Evolutionary conservation across 1,284 basidiomycete genomes (phyloP).

Genomic region (Papiliotrema nemorosa): DNA sequence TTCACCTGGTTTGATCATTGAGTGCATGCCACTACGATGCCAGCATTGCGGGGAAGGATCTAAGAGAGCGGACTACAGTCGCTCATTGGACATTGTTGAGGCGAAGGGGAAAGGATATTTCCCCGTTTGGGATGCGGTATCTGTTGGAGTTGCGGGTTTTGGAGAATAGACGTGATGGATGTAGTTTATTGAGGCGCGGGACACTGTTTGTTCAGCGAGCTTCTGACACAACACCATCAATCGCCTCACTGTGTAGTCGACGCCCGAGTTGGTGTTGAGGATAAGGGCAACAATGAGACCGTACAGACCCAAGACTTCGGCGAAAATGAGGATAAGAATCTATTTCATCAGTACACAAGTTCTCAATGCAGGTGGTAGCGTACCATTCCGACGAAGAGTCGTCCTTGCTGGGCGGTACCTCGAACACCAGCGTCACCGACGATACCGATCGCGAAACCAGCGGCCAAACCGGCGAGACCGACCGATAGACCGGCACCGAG

Average conservation of each 20-base stretch:
- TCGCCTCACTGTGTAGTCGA: slow-evolving; percentile 31
- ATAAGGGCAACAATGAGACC: slow-evolving; percentile 57
- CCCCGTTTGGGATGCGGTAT: background rate
- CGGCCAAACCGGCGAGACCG: slow-evolving; percentile 82
- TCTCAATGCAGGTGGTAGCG: background rate
- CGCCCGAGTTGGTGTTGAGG: slow-evolving; percentile 53
- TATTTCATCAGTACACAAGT: slow-evolving; percentile 21
- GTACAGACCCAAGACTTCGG: slow-evolving; percentile 74
- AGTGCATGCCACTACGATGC: no score
- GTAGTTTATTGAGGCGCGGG: slow-evolving; percentile 1
- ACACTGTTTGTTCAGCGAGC: background rate
- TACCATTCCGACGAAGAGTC: slow-evolving; percentile 73
- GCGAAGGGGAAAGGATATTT: no score
- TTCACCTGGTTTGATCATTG: no score
- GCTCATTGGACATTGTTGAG: no score
- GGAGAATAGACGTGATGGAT: no score
- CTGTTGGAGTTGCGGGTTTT: background rate
- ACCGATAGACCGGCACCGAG: slow-evolving; percentile 85
- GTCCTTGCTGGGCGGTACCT: slow-evolving; percentile 84
- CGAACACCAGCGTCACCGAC: slow-evolving; percentile 94
- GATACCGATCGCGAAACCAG: slow-evolving; percentile 89
- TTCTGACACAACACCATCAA: background rate
- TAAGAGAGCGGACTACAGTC: no score
- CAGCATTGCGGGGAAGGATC: no score
- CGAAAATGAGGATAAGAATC: slow-evolving; percentile 89